Evolutionary conservation across 2,329 filamentous ascomycete species (phyloP).

Genomic region (Colletotrichum tropicicola): DNA sequence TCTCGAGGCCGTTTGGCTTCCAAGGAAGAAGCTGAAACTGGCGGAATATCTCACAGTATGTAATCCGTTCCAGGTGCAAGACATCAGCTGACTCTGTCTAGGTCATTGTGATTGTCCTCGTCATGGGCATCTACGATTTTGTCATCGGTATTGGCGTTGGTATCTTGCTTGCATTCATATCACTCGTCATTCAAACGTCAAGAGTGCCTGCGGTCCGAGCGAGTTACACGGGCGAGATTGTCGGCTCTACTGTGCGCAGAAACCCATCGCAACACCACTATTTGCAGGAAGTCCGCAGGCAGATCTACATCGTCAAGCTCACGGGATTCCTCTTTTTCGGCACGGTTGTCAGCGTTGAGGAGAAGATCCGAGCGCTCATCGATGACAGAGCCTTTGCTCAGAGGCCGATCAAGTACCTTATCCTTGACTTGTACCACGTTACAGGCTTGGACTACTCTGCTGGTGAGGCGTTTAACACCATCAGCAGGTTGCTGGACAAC

Average conservation of each 20-base stretch:
- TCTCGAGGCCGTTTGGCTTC: conserved; percentile 86
- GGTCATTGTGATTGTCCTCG: conserved; percentile 87
- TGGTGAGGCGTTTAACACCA: conserved; percentile 91
- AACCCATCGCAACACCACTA: conserved; percentile 91
- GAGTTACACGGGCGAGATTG: conserved; percentile 88
- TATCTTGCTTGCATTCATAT: conserved; percentile 89
- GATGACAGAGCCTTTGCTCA: conserved; percentile 82
- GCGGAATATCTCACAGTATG: conserved; percentile 88
- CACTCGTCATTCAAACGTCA: conserved; percentile 91
- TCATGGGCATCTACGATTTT: conserved; percentile 98
- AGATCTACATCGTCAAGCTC: conserved; percentile 92
- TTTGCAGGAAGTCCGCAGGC: conserved; percentile 82
- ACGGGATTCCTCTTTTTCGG: conserved; percentile 98
- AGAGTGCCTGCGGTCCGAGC: conserved; percentile 88
- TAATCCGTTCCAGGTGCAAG: neutral
- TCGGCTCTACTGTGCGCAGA: conserved; percentile 90
- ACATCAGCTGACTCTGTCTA: conserved; percentile 42
- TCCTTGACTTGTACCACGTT: conserved; percentile 89
- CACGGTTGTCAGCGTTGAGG: conserved; percentile 94
- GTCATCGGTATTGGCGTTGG: conserved; percentile 93
- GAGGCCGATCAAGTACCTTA: conserved; percentile 86
- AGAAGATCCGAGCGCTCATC: conserved; percentile 82
- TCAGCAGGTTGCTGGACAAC: conserved; percentile 83
- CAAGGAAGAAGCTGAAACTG: conserved; percentile 85
- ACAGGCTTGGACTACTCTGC: conserved; percentile 96